Evolutionary conservation across 2,329 filamentous ascomycete species (phyloP).

Genomic region (Ophiostoma quercus): DNA sequence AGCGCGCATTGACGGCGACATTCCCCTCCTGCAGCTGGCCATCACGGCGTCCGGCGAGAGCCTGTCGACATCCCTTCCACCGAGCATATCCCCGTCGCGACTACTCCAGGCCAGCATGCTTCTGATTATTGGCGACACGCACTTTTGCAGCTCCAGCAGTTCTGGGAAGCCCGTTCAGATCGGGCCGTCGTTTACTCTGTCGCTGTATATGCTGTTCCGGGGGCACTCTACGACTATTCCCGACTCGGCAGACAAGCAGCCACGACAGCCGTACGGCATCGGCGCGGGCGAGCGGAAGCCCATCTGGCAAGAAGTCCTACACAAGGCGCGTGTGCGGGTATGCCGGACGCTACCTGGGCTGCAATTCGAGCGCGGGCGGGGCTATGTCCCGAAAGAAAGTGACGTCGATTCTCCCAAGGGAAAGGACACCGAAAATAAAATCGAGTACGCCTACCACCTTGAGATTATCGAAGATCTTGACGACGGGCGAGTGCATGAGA

Average conservation of each 20-base stretch:
- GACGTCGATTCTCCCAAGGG: constrained; percentile 29
- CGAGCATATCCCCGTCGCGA: constrained; percentile 82
- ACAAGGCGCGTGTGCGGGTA: constrained; percentile 82
- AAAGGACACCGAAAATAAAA: constrained; percentile 17
- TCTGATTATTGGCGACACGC: constrained; percentile 77
- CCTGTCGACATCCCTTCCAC: constrained; percentile 70
- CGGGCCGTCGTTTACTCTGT: constrained; percentile 78
- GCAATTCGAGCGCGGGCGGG: constrained; percentile 40
- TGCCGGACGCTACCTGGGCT: constrained; percentile 59
- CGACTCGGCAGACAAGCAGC: background rate
- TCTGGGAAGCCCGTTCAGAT: constrained; percentile 65
- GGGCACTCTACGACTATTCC: constrained; percentile 51
- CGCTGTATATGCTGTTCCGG: constrained; percentile 90
- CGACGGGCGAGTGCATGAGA: constrained; percentile 50
- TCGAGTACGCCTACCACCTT: constrained; percentile 70
- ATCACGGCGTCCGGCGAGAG: constrained; percentile 91
- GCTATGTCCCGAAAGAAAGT: constrained; percentile 30
- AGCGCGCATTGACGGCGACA: constrained; percentile 77
- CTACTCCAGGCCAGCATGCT: constrained; percentile 90
- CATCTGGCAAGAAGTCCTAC: constrained; percentile 93
- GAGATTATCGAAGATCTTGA: constrained; percentile 76
- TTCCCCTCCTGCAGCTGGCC: constrained; percentile 85
- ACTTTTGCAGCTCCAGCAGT: constrained; percentile 64
- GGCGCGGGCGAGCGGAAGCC: constrained; percentile 56
- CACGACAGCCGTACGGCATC: constrained; percentile 39